A percentile compares a stretch with the other conserved stretches of the same genome.
Evolutionary conservation across 768 basidiomycete genomes (phyloP).

Genomic region (Naematelia aurantialba): DNA sequence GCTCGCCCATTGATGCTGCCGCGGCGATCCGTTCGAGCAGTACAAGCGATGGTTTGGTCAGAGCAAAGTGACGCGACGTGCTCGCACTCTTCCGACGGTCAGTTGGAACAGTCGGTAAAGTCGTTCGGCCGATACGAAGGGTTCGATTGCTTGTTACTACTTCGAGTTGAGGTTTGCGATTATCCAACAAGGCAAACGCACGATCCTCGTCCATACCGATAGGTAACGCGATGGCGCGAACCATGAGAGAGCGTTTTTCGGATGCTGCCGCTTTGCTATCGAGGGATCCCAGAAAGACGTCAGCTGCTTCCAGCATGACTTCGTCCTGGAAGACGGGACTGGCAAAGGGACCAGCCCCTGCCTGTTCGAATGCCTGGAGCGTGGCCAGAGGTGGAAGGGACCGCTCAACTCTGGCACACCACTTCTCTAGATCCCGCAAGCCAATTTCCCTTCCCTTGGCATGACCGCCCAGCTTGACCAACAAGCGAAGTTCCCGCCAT

Average conservation of each 20-base stretch:
- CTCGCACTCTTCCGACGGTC: not conserved
- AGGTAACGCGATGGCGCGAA: constrained; percentile 59
- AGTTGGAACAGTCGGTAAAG: constrained; percentile 37
- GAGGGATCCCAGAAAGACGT: constrained; percentile 78
- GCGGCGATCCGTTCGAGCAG: constrained; percentile 77
- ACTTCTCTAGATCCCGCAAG: constrained; percentile 73
- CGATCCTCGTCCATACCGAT: constrained; percentile 69
- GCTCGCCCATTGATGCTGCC: constrained; percentile 69
- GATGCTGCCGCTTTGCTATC: constrained; percentile 27
- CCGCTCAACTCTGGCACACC: constrained; percentile 68
- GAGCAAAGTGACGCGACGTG: constrained; percentile 63
- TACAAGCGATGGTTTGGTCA: constrained; percentile 77
- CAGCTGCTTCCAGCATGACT: constrained; percentile 79
- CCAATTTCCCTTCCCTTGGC: constrained; percentile 56
- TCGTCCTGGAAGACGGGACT: constrained; percentile 79
- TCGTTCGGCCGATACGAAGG: constrained; percentile 62
- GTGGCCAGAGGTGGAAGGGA: constrained; percentile 58
- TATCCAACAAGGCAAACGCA: constrained; percentile 64
- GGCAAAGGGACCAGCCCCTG: constrained; percentile 55
- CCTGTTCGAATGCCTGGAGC: constrained; percentile 29
- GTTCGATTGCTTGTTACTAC: constrained; percentile 57
- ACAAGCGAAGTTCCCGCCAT: constrained; percentile 61
- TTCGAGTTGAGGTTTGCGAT: constrained; percentile 65
- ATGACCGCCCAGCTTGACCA: constrained; percentile 23
- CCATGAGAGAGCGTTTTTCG: constrained; percentile 50